Base-by-base conservation (phyloP, 225 moss, liverwort and hornwort genomes). In the Sphagnum tenellum region DNA sequence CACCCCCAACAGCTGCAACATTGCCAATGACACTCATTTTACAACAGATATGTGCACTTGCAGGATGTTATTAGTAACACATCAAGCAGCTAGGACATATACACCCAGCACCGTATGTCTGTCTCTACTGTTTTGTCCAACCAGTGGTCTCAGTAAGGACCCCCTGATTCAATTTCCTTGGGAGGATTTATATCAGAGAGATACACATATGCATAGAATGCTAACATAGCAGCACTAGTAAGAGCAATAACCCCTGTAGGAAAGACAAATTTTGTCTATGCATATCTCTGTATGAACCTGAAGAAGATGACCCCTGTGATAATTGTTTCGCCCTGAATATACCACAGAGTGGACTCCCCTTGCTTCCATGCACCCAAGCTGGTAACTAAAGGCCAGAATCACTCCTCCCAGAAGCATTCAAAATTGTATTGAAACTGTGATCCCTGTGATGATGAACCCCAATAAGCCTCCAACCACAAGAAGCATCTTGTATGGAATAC, bases 341-440 rank as follows among this genome's bases (percentile, higher is more conserved):
- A 90, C 0, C 66, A 51, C 4, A 90, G 66, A 14, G 78, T 89
- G 2, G 92, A 93, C 71, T 84, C 82, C 48, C 90, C 92, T 74
- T 77, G 76, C 55, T 92, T 98, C 96, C 96, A 98, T 48, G 80
- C 80, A 69, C 89, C 87, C 83, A 98, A 81, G 79, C 96, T 93
- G 69, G 77, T 83, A 5, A 77, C 92, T 98, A 76, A 98, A 78
- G 73, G 71, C 82, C 3, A 98, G 77, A 49, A 98, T 74, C n/a
- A 81, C 76, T 45, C 93, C 90, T 64, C 96, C 96, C 4, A 98
- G 71, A 12, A 98, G 72, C 57, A 92, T 85, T 57, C 96, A n/a
- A 92, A 65, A 98, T 55, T 92, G 75, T 73, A 98, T 86, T 49
- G 92, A 88, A 57, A 75, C 78, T 44, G 88, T 89, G 50, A 83